A percentile compares a stretch with the other conserved stretches of the same genome.
These are phyloP conservation scores for Stentor roeselii DNA, from an alignment of 73 alveolate species.

Conservation along the genomic window DNA sequence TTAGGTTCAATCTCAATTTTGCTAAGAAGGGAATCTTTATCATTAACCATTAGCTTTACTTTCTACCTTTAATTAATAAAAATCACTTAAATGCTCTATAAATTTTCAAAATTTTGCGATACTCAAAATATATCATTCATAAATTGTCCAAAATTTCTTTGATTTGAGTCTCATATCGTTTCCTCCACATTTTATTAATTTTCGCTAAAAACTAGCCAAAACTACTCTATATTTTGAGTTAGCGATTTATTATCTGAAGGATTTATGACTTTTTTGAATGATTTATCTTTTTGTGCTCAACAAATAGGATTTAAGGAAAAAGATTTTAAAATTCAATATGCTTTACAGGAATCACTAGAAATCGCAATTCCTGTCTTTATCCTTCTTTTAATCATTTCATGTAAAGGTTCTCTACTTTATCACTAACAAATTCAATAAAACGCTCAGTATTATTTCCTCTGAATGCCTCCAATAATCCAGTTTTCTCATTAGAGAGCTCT, in stretches of 20 bases:
- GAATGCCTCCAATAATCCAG: not conserved
- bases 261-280: not conserved
- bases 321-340: not conserved
- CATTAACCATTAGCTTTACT: too few species aligned
- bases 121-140: too few species aligned
- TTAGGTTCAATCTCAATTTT: too few species aligned
- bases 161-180: too few species aligned
- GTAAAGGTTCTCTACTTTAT: not conserved
- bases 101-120: too few species aligned
- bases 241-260: not conserved
- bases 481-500: not conserved
- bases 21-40: too few species aligned
- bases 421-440: not conserved
- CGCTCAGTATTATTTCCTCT: not conserved
- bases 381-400: not conserved
- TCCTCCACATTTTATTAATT: too few species aligned
- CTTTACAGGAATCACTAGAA: not conserved
- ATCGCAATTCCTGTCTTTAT: not conserved
- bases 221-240: too few species aligned
- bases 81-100: too few species aligned
- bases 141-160: too few species aligned
- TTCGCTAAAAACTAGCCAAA: too few species aligned
- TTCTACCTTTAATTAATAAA: too few species aligned
- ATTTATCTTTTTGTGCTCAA: not conserved
- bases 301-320: not conserved